Conservation (phyloP, 768 basidiomycete species). For the Mycena sanguinolenta region DNA sequence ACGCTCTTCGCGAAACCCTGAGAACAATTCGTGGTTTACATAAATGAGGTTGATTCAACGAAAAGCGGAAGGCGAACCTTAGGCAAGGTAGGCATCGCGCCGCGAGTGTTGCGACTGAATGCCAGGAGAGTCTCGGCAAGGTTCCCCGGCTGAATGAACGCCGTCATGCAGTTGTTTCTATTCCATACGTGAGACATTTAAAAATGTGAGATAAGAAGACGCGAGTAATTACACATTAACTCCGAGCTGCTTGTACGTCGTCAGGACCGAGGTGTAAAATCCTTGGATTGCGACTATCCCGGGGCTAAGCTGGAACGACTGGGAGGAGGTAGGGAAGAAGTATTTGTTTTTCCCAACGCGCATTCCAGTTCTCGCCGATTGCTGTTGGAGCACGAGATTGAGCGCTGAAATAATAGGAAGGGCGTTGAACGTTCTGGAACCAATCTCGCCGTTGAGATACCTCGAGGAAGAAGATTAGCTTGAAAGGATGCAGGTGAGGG, state of each 20-base stretch:
- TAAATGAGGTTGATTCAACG: not conserved
- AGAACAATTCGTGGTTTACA: not conserved
- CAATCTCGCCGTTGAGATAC: conserved; percentile 55
- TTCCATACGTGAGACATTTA: conserved; percentile 3
- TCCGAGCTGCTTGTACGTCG: conserved; percentile 62
- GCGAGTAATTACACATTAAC: conserved; percentile 69
- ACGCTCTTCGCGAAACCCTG: conserved; percentile 63
- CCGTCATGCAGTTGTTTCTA: conserved; percentile 69
- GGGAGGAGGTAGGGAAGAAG: conserved; percentile 53
- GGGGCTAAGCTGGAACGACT: conserved; percentile 30
- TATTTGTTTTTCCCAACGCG: conserved; percentile 58
- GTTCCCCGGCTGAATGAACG: conserved; percentile 71
- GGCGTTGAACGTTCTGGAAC: conserved; percentile 50
- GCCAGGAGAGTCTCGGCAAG: conserved; percentile 69
- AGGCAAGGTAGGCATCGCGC: conserved; percentile 61
- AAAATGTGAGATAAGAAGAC: not conserved
- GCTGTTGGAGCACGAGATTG: conserved; percentile 59
- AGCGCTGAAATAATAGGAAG: conserved; percentile 58
- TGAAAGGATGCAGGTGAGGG: not conserved
- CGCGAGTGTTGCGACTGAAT: conserved; percentile 59
- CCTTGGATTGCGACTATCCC: conserved; percentile 49
- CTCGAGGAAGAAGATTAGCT: conserved; percentile 42
- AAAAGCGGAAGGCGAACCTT: conserved; percentile 36
- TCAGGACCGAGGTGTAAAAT: conserved; percentile 64
- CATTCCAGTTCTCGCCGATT: conserved; percentile 51